Evolutionary conservation across 208 protist genomes (phyloP), one percentile per base, ranked within the genome.

Genomic region (Tritrichomonas musculus): DNA sequence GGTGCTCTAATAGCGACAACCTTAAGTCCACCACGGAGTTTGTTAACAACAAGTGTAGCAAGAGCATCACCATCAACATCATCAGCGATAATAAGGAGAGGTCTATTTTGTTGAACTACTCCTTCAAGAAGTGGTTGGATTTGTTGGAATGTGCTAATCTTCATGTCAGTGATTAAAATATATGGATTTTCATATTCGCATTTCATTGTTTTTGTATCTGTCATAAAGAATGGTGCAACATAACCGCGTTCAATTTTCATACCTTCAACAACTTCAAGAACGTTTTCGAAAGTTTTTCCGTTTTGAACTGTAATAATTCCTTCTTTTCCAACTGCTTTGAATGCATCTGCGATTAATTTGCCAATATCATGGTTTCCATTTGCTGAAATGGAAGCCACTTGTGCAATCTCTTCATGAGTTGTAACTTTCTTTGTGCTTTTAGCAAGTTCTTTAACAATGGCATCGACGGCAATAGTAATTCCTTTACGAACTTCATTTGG

Each of bases 251-350:
- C 95, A 65, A 96, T 96, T 82, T 94, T 95, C 94, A 96, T 95
- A 30, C 95, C 95, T 92, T 96, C 94, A n/a, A 96, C 94, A 20
- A 96, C 94, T 95, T 99, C 98, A 49, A 99, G 97, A 96, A 99
- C 98, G 93, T 99, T 98, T 57, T 96, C 94, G 50, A 99, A 92
- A 20, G 98, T 99, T 95, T 99, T 99, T 93, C 98, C 98, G 94
- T 99, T 98, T 96, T 97, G 96, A 66, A 99, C 98, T 75, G 98
- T 99, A 97, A 99, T 99, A 92, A 99, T 98, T 92, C 98, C 98
- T 94, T 99, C 97, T 95, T 98, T 98, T 95, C 98, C 98, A 57
- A 99, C 98, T 95, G 97, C 98, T 95, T 99, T 97, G 98, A 99
- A 99, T 41, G 98, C 99, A 77, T 97, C 93, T 55, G 98, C 98